Base-by-base conservation (phyloP, 495 filamentous ascomycete species). In the Pyronema omphalodes region DNA sequence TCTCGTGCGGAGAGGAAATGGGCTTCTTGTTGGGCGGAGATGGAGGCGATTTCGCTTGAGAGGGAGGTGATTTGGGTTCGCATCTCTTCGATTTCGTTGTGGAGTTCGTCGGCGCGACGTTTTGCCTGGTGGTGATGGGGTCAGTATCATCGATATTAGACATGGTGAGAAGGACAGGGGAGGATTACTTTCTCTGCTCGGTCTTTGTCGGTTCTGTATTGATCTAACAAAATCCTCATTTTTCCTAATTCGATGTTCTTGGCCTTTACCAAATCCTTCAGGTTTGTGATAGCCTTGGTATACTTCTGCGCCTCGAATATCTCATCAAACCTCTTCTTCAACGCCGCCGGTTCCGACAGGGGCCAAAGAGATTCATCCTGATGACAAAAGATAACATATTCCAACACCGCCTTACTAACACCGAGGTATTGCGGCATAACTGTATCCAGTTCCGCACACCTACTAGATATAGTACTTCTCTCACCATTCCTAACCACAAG, bases 311-410 rank as follows among this genome's bases (percentile, higher is more conserved):
- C 91, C 67, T 96, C 93, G 61, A 98, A 98, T 18, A 98, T 96
- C 61, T 94, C 88, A 63, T 98, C 91, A 53, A 98, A 98, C 37
- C 76, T 79, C 69, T 91, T 89, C 69, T 98, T 98, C 19, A 98
- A 71, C 3, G 75, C 75, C 0, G 71, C 66, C 0, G 89, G 86
- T 62, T 93, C 86, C 60, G 88, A 94, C 83, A 98, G 87, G 9
- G 91, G 91, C 91, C 91, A 98, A 44, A 96, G 66, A 52, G 89
- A 94, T 55, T 98, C 91, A 58, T 98, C 91, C 60, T 98, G 91
- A 66, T 98, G 91, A 65, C 91, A 98, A 69, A 98, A 98, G 58
- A 98, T 95, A 63, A 98, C 91, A 45, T 77, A 81, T 44, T 96
- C 88, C 35, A 98, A 74, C 11, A 98, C 77, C 7, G 91, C 87